Conservation (phyloP, 116 monocot species). For the Zostera marina region DNA sequence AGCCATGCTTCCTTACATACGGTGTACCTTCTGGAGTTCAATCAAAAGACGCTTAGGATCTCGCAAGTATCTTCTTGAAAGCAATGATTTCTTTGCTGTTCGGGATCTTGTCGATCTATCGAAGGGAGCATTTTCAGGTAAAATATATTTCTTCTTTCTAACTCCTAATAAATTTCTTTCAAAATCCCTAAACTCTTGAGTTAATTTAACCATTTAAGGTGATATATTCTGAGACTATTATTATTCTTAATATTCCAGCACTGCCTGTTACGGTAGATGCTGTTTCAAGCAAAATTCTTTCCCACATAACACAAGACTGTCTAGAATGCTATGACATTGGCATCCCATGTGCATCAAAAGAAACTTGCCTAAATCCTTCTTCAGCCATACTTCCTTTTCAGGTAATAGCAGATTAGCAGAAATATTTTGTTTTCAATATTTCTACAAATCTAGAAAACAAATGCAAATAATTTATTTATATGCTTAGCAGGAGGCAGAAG, state of each 20-base stretch:
- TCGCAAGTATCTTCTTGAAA: conserved; percentile 79
- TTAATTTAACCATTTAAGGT: no score
- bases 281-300: conserved; percentile 40
- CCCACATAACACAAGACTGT: conserved; percentile 74
- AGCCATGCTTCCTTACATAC: conserved; percentile 78
- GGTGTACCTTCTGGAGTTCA: conserved; percentile 61
- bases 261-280: conserved; percentile 66
- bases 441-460: background rate
- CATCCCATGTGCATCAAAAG: conserved; percentile 60
- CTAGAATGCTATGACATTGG: conserved; percentile 83
- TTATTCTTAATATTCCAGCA: conserved; percentile 17
- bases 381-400: conserved; percentile 87
- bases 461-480: background rate
- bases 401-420: conserved; percentile 17
- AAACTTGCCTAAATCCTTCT: conserved; percentile 53
- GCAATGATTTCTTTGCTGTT: conserved; percentile 95
- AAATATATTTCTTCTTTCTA: background rate
- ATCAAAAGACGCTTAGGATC: conserved; percentile 57
- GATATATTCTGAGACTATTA: background rate
- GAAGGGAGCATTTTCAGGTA: conserved; percentile 93
- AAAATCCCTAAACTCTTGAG: background rate
- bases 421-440: background rate
- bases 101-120: conserved; percentile 94
- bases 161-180: background rate
- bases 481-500: conserved; percentile 60